Base-by-base conservation (phyloP, 2,329 filamentous ascomycete species). In the Didymella exigua region DNA sequence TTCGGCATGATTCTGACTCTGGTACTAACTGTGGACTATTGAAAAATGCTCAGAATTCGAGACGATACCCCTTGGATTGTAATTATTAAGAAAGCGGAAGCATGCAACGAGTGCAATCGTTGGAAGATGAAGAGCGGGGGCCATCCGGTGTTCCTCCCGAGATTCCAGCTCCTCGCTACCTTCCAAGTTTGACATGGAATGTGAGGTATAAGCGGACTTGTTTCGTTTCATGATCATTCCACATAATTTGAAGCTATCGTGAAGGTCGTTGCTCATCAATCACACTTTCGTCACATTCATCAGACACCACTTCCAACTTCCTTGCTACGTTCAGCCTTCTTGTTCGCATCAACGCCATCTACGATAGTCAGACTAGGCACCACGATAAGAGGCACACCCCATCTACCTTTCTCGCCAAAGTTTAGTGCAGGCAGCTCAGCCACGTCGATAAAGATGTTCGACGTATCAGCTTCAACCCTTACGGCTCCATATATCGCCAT, bases 361-460 rank as follows among this genome's bases (percentile, higher is more conserved):
- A 5, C 11, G 13, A 19, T 6, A 10, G 8, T 21, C 11, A 16
- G 23, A 19, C 29, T 23, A 36, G 47, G 47, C 16, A 36, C 23
- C 16, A 11, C 29, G 23, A 36, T 42, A 6, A 42, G 37, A 7
- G 47, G 30, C 2, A 23, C 26, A 7, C 16, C 47, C 47, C 37
- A 49, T 42, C 45, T 63, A 2, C 53, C 48, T 13, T 54, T 14
- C 11, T 49, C 29, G 8, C 36, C 29, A 18, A 59, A 49, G 23
- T 59, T 59, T 2, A 47, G 54, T 10, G 60, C 53, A n/a, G 60
- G 58, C 13, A 61, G 21, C 26, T 63, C 55, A 9, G 57, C 49
- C 16, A 54, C 53, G 26, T 45, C 40, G 24, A 42, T 29, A 13
- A 54, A 49, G 11, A 37, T 24, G 29, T 55, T 57, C 9, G 40